These are phyloP conservation scores for Globisporangium middletonii DNA, from an alignment of 352 stramenopile species.

Conservation along the genomic window DNA sequence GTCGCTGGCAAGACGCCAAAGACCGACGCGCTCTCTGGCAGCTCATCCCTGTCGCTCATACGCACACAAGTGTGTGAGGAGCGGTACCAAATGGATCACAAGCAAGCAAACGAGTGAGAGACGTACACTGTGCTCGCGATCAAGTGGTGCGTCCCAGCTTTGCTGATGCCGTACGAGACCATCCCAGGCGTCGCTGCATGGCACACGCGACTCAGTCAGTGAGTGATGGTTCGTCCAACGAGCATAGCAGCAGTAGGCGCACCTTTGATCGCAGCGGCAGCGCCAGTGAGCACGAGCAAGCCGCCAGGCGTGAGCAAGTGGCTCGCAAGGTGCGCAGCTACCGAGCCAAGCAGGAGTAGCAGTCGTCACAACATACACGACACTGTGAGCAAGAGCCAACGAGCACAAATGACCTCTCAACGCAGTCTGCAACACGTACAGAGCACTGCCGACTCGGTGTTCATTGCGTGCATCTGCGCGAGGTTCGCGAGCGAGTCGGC, in stretches of 20 bases:
- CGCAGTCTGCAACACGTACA: conserved; percentile 19
- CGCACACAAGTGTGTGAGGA: too few species aligned
- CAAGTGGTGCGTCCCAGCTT: conserved; percentile 87
- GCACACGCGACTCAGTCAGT: not conserved
- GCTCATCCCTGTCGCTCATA: conserved; percentile 25
- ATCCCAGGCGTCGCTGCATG: conserved; percentile 62
- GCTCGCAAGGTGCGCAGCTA: conserved; percentile 79
- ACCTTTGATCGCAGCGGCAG: conserved; percentile 70
- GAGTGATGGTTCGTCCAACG: too few species aligned
- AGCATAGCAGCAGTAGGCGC: not conserved
- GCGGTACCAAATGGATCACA: too few species aligned
- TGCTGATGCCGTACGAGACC: conserved; percentile 86
- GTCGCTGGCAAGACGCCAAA: conserved; percentile 70
- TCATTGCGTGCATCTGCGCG: conserved; percentile 68
- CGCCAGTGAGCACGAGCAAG: conserved; percentile 79
- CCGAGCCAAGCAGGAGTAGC: not conserved
- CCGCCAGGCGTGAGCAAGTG: conserved; percentile 53
- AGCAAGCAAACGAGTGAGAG: not conserved
- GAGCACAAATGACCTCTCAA: not conserved
- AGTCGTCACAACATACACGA: conserved; percentile 2
- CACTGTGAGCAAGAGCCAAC: not conserved
- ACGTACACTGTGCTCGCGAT: conserved; percentile 77
- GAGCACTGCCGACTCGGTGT: conserved; percentile 73
- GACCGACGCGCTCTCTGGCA: conserved; percentile 45
- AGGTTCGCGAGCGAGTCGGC: conserved; percentile 56